Conservation (phyloP, 306 rosid genomes). For the Vigna radiata region DNA sequence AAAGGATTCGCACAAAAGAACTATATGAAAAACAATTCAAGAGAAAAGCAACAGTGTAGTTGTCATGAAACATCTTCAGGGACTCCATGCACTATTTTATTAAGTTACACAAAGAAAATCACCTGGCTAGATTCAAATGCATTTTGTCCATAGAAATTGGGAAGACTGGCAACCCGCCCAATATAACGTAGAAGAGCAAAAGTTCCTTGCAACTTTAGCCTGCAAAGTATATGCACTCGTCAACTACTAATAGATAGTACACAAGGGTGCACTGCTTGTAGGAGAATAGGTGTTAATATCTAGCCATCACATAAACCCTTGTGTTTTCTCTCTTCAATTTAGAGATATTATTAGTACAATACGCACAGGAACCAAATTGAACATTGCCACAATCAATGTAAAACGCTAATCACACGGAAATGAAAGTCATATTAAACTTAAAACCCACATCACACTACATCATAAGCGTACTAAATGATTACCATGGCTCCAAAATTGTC, state of each 20-base stretch:
- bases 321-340: not conserved
- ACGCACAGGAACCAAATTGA: slow-evolving; percentile 20
- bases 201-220: slow-evolving; percentile 71
- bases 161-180: slow-evolving; percentile 60
- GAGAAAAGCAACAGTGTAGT: not conserved
- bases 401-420: not conserved
- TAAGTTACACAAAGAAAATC: slow-evolving; percentile 37
- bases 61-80: slow-evolving; percentile 10
- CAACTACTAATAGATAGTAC: slow-evolving; percentile 11
- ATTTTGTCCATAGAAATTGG: slow-evolving; percentile 72
- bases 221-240: slow-evolving; percentile 38
- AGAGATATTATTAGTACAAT: not conserved
- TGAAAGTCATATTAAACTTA: not conserved
- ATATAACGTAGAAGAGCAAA: slow-evolving; percentile 71
- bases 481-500: slow-evolving; percentile 7
- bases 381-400: not conserved
- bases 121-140: slow-evolving; percentile 74
- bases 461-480: not conserved
- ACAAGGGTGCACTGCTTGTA: not conserved
- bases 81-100: not conserved
- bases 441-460: slow-evolving; percentile 5
- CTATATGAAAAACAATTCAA: slow-evolving; percentile 9
- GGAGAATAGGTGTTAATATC: not conserved
- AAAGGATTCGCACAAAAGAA: not conserved
- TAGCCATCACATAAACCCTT: not conserved